Evolutionary conservation across 2,329 filamentous ascomycete species (phyloP).

Genomic region (Penicillium sp.): DNA sequence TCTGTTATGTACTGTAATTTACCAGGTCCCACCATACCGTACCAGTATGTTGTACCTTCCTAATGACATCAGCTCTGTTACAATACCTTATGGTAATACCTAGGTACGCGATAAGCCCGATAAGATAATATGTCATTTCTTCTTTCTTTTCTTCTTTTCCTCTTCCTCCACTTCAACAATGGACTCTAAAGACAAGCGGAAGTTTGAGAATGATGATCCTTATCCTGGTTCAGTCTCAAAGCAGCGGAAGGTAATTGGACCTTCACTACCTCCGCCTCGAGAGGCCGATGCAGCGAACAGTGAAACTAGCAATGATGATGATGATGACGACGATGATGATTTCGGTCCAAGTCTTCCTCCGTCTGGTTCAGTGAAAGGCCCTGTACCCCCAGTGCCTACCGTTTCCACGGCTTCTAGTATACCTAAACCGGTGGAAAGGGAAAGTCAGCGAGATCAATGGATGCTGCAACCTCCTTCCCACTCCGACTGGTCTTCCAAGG

Average conservation of each 20-base stretch:
- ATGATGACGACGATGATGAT: slow-evolving; percentile 29
- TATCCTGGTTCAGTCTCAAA: slow-evolving; percentile 2
- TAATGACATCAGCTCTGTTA: slow-evolving; percentile 1
- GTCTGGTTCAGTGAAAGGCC: slow-evolving; percentile 6
- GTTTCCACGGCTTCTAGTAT: background rate
- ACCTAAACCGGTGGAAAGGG: slow-evolving; percentile 23
- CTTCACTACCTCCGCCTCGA: slow-evolving; percentile 45
- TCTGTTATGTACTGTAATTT: background rate
- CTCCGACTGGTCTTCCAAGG: slow-evolving; percentile 47
- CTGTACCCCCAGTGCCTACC: background rate
- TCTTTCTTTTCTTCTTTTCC: background rate
- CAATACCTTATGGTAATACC: background rate
- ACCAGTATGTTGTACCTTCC: background rate
- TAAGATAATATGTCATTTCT: background rate
- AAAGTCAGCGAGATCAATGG: slow-evolving; percentile 67
- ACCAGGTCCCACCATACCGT: background rate
- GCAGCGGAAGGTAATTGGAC: slow-evolving; percentile 45
- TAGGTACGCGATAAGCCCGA: background rate
- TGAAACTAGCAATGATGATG: slow-evolving; percentile 21
- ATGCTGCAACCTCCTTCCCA: slow-evolving; percentile 63
- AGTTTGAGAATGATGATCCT: slow-evolving; percentile 6
- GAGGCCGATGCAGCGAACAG: slow-evolving; percentile 22
- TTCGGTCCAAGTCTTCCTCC: slow-evolving; percentile 36
- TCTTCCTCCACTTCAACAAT: background rate
- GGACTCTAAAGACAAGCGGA: slow-evolving; percentile 17